Evolutionary conservation across 2,329 filamentous ascomycete species (phyloP), one percentile per base, ranked within the genome.

Genomic region (Penicillium sp.): DNA sequence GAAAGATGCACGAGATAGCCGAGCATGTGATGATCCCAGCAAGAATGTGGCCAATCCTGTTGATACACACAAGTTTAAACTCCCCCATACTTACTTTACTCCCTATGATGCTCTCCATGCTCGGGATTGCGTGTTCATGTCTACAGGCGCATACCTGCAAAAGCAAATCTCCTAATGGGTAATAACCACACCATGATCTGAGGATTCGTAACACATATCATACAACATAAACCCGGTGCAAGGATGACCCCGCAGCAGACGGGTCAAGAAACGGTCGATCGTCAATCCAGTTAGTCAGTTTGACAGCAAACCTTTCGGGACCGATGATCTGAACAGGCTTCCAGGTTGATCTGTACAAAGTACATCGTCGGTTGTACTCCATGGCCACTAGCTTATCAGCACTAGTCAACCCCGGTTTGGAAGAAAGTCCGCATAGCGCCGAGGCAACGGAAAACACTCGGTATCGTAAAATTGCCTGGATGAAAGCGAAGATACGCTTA

Each of bases 1-100:
- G 15, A n/a, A 55, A 61, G 54, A 58, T 47, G 57, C 50, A 60
- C 50, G 48, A 61, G 59, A 63, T 65, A 64, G 60, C 66, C 62
- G 67, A 68, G 64, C 66, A 69, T 68, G 67, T 69, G 65, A 69
- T 68, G 58, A 57, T 46, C 40, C 38, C 35, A 57, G 40, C 13
- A 33, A 49, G 42, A 45, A 38, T 60, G 50, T 49, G 55, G 51
- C n/a, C 45, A 54, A 53, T 46, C 21, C 13, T 38, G 21, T 54
- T 35, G 19, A 31, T 41, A 33, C 33, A 35, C 25, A 56, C 40
- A 51, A 56, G 54, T 31, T 37, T 45, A n/a, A 38, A 9, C 6
- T 56, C 31, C 31, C 54, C 50, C 56, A 50, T 50, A 42, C 25
- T 48, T 54, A 25, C 33, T 17, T 48, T 54, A 25, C 33, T 17